Conservation (phyloP, 441 rosid species). For the Manihot esculenta region DNA sequence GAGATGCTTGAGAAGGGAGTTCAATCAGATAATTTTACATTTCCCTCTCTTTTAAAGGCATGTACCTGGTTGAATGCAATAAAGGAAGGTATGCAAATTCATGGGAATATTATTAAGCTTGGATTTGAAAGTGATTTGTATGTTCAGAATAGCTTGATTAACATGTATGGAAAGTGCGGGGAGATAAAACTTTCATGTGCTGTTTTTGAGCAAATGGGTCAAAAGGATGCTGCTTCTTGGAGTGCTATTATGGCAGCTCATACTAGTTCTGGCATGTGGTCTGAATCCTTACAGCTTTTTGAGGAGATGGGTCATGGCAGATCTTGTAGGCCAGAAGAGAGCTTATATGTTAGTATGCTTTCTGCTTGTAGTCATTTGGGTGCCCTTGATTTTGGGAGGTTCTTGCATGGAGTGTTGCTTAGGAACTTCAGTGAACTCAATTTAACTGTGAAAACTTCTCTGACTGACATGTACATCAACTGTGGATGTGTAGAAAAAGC, state of each 20-base stretch:
- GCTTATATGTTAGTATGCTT: conserved; percentile 52
- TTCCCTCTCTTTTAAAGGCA: conserved; percentile 60
- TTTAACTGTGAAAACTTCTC: conserved; percentile 49
- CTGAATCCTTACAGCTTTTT: conserved; percentile 46
- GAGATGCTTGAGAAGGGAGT: conserved; percentile 60
- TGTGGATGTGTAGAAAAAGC: conserved; percentile 57
- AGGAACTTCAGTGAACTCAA: conserved; percentile 43
- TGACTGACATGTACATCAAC: conserved; percentile 69
- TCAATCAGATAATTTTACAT: conserved; percentile 65
- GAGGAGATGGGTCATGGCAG: conserved; percentile 38
- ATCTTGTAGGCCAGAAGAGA: conserved; percentile 59
- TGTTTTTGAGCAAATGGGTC: conserved; percentile 49
- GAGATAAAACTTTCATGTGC: conserved; percentile 25
- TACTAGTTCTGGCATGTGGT: conserved; percentile 33
- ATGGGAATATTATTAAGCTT: conserved; percentile 34
- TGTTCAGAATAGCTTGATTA: conserved; percentile 43
- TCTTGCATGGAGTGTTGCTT: conserved; percentile 47
- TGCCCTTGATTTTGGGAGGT: conserved; percentile 53
- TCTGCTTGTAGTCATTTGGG: conserved; percentile 64
- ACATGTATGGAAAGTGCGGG: conserved; percentile 44
- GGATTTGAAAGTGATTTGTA: conserved; percentile 37
- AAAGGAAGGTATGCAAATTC: conserved; percentile 49
- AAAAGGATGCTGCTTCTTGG: conserved; percentile 67
- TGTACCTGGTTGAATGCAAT: conserved; percentile 43
- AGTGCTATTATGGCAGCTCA: conserved; percentile 60